Percentiles rank a stretch among this genome's conserved stretches.
Evolutionary conservation across 225 moss, liverwort and hornwort species (phyloP).

Genomic region (Thuidium tamariscinum): DNA sequence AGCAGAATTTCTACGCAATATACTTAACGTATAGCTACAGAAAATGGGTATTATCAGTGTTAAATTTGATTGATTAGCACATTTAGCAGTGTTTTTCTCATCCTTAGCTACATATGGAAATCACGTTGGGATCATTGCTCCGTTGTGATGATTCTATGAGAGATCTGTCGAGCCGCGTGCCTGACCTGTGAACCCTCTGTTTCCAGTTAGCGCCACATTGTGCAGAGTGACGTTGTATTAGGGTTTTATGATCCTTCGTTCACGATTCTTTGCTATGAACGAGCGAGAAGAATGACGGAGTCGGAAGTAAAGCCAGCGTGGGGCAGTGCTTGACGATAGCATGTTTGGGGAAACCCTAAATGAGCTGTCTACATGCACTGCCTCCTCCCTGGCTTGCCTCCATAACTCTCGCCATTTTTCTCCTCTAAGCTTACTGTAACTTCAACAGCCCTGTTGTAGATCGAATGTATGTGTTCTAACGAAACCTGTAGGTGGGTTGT

Average conservation of each 20-base stretch:
- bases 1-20: background rate
- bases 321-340: slow-evolving; percentile 36
- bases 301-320: background rate
- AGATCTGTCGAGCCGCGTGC: background rate
- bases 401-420: background rate
- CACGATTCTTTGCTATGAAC: background rate
- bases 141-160: background rate
- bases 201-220: background rate
- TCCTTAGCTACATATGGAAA: background rate
- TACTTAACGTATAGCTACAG: too few species aligned
- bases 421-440: background rate
- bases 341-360: background rate
- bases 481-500: background rate
- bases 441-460: too few species aligned
- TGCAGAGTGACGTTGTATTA: background rate
- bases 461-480: background rate
- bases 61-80: background rate
- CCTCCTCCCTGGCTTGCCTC: slow-evolving; percentile 35
- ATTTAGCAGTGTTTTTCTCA: background rate
- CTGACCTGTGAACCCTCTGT: background rate
- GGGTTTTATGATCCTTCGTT: background rate
- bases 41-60: background rate
- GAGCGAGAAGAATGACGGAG: background rate
- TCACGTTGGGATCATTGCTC: background rate
- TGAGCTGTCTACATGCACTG: slow-evolving; percentile 56